Conservation (phyloP, 2,329 filamentous ascomycete genomes). For the Neopestalotiopsis sp. region DNA sequence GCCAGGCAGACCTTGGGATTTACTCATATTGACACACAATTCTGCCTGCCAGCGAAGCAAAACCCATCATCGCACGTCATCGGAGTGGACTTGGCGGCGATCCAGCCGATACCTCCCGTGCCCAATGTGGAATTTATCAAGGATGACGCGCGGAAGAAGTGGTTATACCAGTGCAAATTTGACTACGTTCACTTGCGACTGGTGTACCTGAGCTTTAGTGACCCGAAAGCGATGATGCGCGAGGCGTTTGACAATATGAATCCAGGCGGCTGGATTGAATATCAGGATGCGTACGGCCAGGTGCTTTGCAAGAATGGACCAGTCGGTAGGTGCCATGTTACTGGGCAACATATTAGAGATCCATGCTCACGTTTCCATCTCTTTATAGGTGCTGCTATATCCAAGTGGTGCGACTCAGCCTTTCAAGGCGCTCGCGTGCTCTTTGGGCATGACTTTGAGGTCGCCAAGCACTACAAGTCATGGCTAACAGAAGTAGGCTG, state of each 20-base stretch:
- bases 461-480: neutral
- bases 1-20: neutral
- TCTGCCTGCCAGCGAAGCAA: neutral
- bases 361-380: neutral
- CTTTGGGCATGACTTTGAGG: neutral
- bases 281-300: neutral
- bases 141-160: neutral
- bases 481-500: neutral
- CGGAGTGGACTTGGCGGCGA: neutral
- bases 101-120: neutral
- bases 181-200: neutral
- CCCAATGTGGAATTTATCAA: neutral
- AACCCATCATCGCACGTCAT: neutral
- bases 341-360: neutral
- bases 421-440: neutral
- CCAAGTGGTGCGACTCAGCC: neutral
- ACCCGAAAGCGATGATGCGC: neutral
- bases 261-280: constrained; percentile 8
- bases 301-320: neutral
- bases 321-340: neutral
- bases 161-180: neutral
- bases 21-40: neutral
- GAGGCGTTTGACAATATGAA: neutral
- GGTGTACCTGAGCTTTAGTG: neutral
- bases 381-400: neutral